phyloP scores from a whole-genome alignment of 257 asterid species.

The Asclepias syriaca region DNA sequence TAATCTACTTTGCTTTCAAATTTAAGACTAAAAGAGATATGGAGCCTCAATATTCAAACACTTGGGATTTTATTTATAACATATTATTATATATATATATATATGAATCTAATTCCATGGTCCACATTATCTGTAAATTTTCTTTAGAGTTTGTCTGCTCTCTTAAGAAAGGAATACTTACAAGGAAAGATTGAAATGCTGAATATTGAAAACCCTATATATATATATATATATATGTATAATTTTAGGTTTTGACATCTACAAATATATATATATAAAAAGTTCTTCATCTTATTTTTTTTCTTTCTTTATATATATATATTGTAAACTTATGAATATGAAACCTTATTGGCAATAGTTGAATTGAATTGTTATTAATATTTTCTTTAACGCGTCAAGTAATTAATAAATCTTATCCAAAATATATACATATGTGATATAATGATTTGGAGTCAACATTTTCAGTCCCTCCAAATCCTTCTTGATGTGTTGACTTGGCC shows the following conservation, averaged over 20 bases:
- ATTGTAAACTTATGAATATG: no score
- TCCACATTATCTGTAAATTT: not conserved
- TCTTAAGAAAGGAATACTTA: not conserved
- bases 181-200: not conserved
- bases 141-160: not conserved
- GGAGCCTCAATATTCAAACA: not conserved
- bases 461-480: not conserved
- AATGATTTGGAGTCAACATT: not conserved
- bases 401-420: no score
- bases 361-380: no score
- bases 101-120: not conserved
- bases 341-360: no score
- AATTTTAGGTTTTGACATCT: no score
- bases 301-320: no score
- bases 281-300: no score
- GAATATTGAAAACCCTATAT: no score
- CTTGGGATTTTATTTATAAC: not conserved
- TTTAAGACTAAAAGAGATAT: not conserved
- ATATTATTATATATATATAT: not conserved
- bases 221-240: no score
- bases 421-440: not conserved
- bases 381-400: no score
- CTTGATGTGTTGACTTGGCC: constrained; percentile 6
- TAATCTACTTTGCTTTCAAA: not conserved
- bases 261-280: no score